A percentile compares a stretch with the other conserved stretches of the same genome.
phyloP scores from a whole-genome alignment of 2,329 filamentous ascomycete species.

The Pochonia chlamydosporia region DNA sequence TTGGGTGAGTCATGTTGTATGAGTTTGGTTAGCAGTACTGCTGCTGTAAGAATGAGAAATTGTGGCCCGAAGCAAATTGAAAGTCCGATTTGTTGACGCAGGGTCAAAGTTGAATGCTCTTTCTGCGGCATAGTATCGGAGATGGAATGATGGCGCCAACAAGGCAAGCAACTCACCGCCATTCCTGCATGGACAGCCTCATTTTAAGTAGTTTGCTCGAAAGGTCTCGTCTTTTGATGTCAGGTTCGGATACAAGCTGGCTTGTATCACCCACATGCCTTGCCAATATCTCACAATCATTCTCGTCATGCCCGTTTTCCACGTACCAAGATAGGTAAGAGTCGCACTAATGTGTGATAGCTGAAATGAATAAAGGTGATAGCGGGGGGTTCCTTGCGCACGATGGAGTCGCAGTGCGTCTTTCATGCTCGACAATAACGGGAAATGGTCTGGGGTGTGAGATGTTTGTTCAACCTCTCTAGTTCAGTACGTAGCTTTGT shows the following conservation, averaged over 20 bases:
- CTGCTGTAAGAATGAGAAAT: neutral
- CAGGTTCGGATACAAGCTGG: neutral
- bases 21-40: neutral
- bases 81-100: neutral
- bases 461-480: too few relatives aligned
- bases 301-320: too few relatives aligned
- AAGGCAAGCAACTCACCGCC: neutral
- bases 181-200: neutral
- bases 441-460: too few relatives aligned
- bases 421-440: too few relatives aligned
- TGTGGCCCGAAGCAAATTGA: neutral
- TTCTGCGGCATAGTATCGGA: neutral
- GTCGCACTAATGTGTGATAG: too few relatives aligned
- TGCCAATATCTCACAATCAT: too few relatives aligned
- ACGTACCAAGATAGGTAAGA: too few relatives aligned
- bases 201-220: neutral
- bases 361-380: too few relatives aligned
- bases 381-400: too few relatives aligned
- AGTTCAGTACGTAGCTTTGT: too few relatives aligned
- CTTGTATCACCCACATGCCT: too few relatives aligned
- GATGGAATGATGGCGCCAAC: neutral
- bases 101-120: neutral
- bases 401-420: too few relatives aligned
- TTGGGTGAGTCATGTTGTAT: neutral
- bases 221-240: neutral